Percentiles rank a stretch among this genome's conserved stretches.
Evolutionary conservation across 129 eudicot species (phyloP).

Genomic region (Scalesia atractyloides): DNA sequence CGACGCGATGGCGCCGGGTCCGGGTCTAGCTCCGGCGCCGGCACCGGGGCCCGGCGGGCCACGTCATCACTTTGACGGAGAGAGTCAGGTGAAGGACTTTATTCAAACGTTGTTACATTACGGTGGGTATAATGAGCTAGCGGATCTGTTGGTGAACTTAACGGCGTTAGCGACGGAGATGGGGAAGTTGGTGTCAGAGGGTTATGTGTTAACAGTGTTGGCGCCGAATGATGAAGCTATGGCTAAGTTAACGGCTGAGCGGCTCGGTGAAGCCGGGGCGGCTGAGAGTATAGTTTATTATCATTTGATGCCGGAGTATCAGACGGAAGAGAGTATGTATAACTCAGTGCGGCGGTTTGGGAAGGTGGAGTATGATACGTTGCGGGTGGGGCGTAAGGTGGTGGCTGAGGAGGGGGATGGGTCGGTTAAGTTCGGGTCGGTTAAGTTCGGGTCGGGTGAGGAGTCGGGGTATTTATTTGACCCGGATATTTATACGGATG

Average conservation of each 20-base stretch:
- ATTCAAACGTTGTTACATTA: constrained; percentile 75
- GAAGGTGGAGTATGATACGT: constrained; percentile 70
- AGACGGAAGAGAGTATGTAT: constrained; percentile 97
- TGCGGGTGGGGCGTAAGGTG: constrained; percentile 76
- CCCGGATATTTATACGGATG: constrained; percentile 76
- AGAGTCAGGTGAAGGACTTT: constrained; percentile 80
- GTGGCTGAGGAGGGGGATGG: constrained; percentile 94
- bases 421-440: constrained; percentile 81
- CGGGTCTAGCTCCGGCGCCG: constrained; percentile 72
- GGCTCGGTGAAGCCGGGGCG: constrained; percentile 87
- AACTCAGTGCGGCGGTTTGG: constrained; percentile 85
- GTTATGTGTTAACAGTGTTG: constrained; percentile 80
- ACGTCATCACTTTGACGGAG: constrained; percentile 82
- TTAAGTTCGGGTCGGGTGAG: constrained; percentile 72
- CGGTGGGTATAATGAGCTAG: constrained; percentile 95
- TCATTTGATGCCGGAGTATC: constrained; percentile 89
- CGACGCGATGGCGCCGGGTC: constrained; percentile 81
- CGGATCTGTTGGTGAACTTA: constrained; percentile 78
- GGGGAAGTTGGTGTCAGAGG: constrained; percentile 86
- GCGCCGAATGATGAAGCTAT: constrained; percentile 97
- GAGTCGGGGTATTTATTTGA: constrained; percentile 82
- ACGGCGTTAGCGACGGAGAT: constrained; percentile 82
- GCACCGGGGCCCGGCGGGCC: constrained; percentile 96
- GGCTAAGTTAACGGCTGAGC: constrained; percentile 87
- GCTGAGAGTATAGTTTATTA: constrained; percentile 88